Conservation (phyloP, 192 early-diverging fungal species). For the Linderina pennispora region DNA sequence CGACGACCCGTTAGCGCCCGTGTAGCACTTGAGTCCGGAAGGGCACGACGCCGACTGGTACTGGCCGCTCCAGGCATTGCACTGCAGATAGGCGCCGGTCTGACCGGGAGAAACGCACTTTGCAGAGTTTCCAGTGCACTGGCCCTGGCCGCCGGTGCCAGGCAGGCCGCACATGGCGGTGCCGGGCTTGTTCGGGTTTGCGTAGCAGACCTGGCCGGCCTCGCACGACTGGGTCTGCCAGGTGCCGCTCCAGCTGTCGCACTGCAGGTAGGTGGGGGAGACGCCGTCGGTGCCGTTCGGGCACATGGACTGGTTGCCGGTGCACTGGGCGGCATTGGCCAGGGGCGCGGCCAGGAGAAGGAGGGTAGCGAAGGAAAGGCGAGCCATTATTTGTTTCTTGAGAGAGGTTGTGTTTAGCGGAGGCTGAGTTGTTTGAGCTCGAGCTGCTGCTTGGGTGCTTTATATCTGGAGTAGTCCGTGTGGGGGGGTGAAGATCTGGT, state of each 20-base stretch:
- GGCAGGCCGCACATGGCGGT: constrained; percentile 41
- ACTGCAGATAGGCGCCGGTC: constrained; percentile 27
- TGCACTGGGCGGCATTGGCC: constrained; percentile 32
- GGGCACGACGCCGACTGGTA: constrained; percentile 32
- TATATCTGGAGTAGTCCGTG: too few species aligned
- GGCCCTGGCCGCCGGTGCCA: constrained; percentile 25
- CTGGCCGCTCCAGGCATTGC: constrained; percentile 40
- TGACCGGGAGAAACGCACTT: constrained; percentile 30
- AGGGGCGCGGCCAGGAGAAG: constrained; percentile 15
- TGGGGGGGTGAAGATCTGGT: too few species aligned
- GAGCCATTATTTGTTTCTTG: constrained; percentile 24
- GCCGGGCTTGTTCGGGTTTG: constrained; percentile 36
- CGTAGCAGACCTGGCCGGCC: constrained; percentile 43
- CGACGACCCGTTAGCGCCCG: constrained; percentile 14
- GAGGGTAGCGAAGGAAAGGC: constrained; percentile 22
- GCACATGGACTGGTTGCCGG: constrained; percentile 38
- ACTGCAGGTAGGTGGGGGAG: constrained; percentile 45
- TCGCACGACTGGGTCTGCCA: constrained; percentile 27
- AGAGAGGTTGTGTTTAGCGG: too few species aligned
- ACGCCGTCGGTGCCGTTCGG: constrained; percentile 40
- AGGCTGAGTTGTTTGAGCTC: too few species aligned
- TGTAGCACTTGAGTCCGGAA: constrained; percentile 39
- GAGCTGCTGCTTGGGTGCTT: too few species aligned
- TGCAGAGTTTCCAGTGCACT: constrained; percentile 36
- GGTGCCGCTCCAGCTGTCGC: constrained; percentile 28